Conservation (phyloP, 768 basidiomycete species). For the Russula brevipes region DNA sequence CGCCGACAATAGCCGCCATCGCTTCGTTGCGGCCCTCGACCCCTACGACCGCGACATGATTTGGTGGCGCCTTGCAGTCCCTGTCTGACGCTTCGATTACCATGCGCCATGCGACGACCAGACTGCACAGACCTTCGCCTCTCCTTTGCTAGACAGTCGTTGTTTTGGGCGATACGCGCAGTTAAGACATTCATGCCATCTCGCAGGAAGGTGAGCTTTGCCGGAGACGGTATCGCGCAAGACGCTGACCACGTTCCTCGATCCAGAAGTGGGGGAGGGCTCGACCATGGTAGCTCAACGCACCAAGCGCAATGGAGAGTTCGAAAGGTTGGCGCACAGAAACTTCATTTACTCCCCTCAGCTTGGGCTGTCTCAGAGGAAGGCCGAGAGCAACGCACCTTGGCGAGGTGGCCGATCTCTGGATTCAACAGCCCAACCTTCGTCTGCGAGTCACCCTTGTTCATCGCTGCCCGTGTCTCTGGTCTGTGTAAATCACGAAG, state of each 20-base stretch:
- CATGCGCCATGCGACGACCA: conserved; percentile 84
- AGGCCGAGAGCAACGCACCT: conserved; percentile 46
- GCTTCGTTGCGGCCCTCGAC: conserved; percentile 79
- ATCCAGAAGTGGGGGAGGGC: conserved; percentile 96
- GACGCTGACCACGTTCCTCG: conserved; percentile 98
- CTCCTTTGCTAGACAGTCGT: conserved; percentile 98
- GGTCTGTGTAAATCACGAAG: conserved; percentile 87
- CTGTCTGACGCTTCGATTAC: conserved; percentile 58
- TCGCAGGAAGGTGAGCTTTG: conserved; percentile 84
- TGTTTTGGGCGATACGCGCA: conserved; percentile 88
- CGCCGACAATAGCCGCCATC: conserved; percentile 68
- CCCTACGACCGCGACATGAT: conserved; percentile 74
- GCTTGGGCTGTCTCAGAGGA: background rate
- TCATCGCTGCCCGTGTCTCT: conserved; percentile 97
- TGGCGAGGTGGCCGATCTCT: conserved; percentile 93
- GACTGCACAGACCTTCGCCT: conserved; percentile 93
- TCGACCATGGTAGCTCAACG: conserved; percentile 95
- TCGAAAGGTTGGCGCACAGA: conserved; percentile 84
- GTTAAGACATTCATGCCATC: conserved; percentile 99
- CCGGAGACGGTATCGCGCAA: conserved; percentile 70
- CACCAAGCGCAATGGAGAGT: conserved; percentile 86
- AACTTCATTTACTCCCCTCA: conserved; percentile 48
- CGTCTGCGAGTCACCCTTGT: conserved; percentile 93
- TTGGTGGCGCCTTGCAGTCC: conserved; percentile 57
- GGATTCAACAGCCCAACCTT: conserved; percentile 89